These are phyloP conservation scores for Collybia sp. DNA, from an alignment of 768 basidiomycete genomes.

Conservation along the genomic window DNA sequence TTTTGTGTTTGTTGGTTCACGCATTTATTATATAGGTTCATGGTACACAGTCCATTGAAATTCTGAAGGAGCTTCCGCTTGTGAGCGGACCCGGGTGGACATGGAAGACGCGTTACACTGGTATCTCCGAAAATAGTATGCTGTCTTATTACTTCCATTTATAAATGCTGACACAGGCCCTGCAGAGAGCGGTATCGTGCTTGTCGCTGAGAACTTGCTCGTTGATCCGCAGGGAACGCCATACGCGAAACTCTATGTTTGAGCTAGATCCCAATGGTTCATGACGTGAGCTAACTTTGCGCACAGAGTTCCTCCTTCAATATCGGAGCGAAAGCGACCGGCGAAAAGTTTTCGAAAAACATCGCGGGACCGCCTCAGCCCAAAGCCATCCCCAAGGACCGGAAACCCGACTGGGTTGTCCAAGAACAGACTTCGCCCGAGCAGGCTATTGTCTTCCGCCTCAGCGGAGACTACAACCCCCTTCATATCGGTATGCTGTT, in stretches of 20 bases:
- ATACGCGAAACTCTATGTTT: constrained; percentile 61
- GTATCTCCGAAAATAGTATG: constrained; percentile 80
- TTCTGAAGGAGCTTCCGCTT: constrained; percentile 71
- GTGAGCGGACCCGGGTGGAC: constrained; percentile 81
- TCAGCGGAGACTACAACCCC: constrained; percentile 78
- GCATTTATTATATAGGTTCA: constrained; percentile 51
- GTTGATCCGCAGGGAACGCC: constrained; percentile 55
- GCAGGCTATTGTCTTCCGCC: constrained; percentile 67
- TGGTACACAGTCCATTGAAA: constrained; percentile 74
- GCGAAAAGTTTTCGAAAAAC: constrained; percentile 55
- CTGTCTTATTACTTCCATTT: neutral
- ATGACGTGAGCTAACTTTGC: neutral
- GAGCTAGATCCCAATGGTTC: neutral
- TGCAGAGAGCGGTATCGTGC: constrained; percentile 70
- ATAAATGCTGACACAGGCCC: too few relatives aligned
- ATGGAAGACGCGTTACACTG: constrained; percentile 58
- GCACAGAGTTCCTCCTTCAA: constrained; percentile 60
- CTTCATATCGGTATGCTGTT: constrained; percentile 57
- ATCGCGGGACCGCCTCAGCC: constrained; percentile 58
- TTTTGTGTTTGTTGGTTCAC: neutral
- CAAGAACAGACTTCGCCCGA: constrained; percentile 58
- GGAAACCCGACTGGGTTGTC: constrained; percentile 56
- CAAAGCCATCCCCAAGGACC: constrained; percentile 57
- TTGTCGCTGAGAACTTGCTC: constrained; percentile 59
- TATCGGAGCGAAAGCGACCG: constrained; percentile 62